Evolutionary conservation across 331 rosid genomes (phyloP), one percentile per base, ranked within the genome.

Genomic region (Quercus phellos): DNA sequence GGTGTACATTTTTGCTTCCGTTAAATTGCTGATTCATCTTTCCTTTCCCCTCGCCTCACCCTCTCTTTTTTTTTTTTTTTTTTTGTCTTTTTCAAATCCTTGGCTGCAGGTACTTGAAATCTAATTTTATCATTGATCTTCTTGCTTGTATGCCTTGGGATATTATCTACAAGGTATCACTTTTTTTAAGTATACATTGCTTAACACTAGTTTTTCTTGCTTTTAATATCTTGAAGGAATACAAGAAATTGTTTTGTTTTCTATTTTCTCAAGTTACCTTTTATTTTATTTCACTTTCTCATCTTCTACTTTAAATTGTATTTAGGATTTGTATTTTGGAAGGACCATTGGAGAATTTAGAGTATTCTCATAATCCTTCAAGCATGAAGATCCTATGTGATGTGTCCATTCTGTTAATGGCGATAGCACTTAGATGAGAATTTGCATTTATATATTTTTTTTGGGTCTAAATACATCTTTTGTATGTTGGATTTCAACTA

Each of bases 81-180:
- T 29, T 50, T 14, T 59, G 13, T 8, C 50, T 17, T 27, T 11
- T 2, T 46, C 11, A 51, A 69, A 50, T 71, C 29, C 14, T 70
- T 59, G 11, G n/a, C 19, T 79, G 79, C 90, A 94, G 99, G 86
- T 95, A 95, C 82, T 82, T 95, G 76, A 95, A 89, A 78, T 87
- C 92, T 72, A 22, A 60, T 80, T 95, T 95, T 78, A 74, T 89
- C 82, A 19, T 93, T 72, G 99, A 95, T 77, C 73, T 95, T 35
- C 94, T 95, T 76, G 93, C 87, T 61, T 95, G 99, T 77, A 73
- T 95, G 92, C 99, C 99, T 34, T 95, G 99, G 99, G 99, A 95
- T 82, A 69, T 89, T 76, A 84, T 95, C 79, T 95, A 73, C 87
- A 90, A 93, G 99, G 99, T 95, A 78, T 58, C 79, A 26, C 34